Base-by-base conservation (phyloP, 331 rosid genomes). In the Pyracantha coccinea region DNA sequence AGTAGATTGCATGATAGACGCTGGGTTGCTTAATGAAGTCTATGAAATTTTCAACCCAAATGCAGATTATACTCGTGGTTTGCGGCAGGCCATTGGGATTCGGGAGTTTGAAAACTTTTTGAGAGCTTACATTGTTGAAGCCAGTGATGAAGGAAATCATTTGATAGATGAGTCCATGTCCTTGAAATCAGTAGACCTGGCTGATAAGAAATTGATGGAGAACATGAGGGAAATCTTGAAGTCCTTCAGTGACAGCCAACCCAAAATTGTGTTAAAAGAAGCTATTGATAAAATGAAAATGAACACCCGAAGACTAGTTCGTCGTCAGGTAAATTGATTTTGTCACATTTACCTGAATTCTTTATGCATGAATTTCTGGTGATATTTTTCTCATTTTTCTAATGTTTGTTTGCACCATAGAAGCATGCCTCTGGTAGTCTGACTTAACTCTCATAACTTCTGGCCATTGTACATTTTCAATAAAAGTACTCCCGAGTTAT, bases 81-180 rank as follows among this genome's bases (percentile, higher is more conserved):
- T 93, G 86, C 69, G 81, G 50, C 97, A 91, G 76, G 96, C 97
- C 71, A 91, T 93, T 66, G 97, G 97, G 45, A 95, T 93, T 72
- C 90, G 93, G 61, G 98, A 93, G 78, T 91, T 91, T 75, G 93
- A 91, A 78, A 64, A 41, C 74, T 84, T 93, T 82, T 83, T 89
- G 41, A 75, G 75, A 74, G 79, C 62, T 33, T 69, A 74, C 73
- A 44, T 71, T 60, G 27, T 60, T 4, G 72, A 78, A 71, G 83
- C 73, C 31, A 77, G 61, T 66, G 54, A 61, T 29, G 63, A 38
- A 59, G 81, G 70, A 57, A 77, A 44, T 60, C 80, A 69, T 47
- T 75, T 76, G 66, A 71, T 68, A n/a, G 80, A 82, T 35, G 80
- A 79, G 28, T 57, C 77, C 25, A 27, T 57, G 58, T 54, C 68